Evolutionary conservation across 768 basidiomycete species (phyloP).

Genomic region (Termitomyces sp.): DNA sequence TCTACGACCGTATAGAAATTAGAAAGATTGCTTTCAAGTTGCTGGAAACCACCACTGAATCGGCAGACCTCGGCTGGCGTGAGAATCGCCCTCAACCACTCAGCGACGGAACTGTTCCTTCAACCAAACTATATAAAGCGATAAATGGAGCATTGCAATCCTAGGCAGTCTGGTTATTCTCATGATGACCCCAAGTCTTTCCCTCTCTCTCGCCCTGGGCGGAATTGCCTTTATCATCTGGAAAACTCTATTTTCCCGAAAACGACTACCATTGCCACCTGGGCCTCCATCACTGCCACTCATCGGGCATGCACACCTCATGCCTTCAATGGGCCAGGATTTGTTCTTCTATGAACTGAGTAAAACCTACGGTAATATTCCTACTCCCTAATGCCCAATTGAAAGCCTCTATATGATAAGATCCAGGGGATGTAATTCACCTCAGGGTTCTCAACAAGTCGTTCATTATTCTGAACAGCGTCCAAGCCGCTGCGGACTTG

Average conservation of each 20-base stretch:
- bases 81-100: no score
- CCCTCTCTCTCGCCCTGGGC: not conserved
- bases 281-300: slow-evolving; percentile 25
- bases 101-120: no score
- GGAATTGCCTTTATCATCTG: not conserved
- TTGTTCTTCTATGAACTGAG: not conserved
- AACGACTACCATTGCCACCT: not conserved
- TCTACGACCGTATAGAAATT: no score
- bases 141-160: not conserved
- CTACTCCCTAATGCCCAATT: not conserved
- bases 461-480: slow-evolving; percentile 14
- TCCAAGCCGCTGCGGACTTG: not conserved
- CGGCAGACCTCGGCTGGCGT: no score
- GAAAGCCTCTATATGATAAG: not conserved
- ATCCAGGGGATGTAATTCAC: not conserved
- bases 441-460: slow-evolving; percentile 22
- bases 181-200: not conserved
- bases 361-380: slow-evolving; percentile 25
- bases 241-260: not conserved
- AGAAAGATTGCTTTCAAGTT: no score
- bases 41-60: no score
- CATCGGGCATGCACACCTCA: slow-evolving; percentile 31
- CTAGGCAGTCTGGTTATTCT: no score
- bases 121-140: not conserved
- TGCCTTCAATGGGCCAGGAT: slow-evolving; percentile 23